Evolutionary conservation across 257 asterid genomes (phyloP), one percentile per base, ranked within the genome.

Genomic region (Nemophila menziesii): DNA sequence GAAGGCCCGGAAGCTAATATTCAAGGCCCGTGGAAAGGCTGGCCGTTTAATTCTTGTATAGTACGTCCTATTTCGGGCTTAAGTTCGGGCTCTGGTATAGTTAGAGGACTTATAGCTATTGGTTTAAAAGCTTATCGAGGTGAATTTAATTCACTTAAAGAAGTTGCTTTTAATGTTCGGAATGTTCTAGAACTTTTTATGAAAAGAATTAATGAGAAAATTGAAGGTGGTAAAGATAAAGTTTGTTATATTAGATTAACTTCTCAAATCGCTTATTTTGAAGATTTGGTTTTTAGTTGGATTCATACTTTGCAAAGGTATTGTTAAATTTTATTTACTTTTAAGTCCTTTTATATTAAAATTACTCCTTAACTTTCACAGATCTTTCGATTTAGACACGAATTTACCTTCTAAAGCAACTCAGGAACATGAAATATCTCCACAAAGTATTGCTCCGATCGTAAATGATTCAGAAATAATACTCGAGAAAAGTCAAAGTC

Each of bases 31-130:
- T 85, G 89, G 96, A 90, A 72, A 69, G 85, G 92, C 38, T 90
- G 96, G 99, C 96, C 96, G 36, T 85, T 85, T 56, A 85, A 84
- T 69, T 67, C 96, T 39, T 90, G 99, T 55, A 78, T 90, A 49
- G 62, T 72, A 62, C 86, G 89, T 19, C 87, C 99, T 16, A 52
- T 71, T 34, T 54, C 74, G 61, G 52, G 67, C 52, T 66, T 73
- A 18, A 53, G 52, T 65, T 80, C 68, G 43, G 64, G 57, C 27
- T 67, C 54, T 39, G 70, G 83, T 51, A 16, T 76, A 40, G 93
- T 79, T 45, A 72, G 89, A 72, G 99, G 96, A 48, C 74, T 90
- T 22, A 61, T 80, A 56, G 99, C 99, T 43, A 77, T 90, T 63
- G 96, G 93, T 44, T 80, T 90, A 68, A 74, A 77, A 14, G 96